phyloP scores from a whole-genome alignment of 192 early-diverging fungal genomes.

The Coemansia sp. region DNA sequence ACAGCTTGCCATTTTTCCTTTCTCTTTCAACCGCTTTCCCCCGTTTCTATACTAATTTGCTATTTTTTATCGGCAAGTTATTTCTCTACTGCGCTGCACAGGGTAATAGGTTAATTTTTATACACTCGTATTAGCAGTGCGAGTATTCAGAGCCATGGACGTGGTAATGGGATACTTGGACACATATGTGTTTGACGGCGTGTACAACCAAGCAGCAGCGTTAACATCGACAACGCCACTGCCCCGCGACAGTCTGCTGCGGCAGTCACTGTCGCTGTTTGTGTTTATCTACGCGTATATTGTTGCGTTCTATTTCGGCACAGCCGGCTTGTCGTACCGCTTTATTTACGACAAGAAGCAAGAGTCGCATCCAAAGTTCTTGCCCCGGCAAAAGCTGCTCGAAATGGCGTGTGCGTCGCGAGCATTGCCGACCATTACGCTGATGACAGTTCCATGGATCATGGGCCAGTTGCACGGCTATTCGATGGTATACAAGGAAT shows the following conservation, averaged over 20 bases:
- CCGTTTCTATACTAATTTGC: not conserved
- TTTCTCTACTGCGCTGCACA: not conserved
- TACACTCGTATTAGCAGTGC: too few relatives aligned
- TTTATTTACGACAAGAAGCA: slow-evolving; percentile 84
- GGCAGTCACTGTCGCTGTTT: slow-evolving; percentile 73
- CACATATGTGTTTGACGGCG: slow-evolving; percentile 60
- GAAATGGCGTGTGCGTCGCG: slow-evolving; percentile 79
- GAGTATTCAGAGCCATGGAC: slow-evolving; percentile 55
- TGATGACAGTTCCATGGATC: slow-evolving; percentile 90
- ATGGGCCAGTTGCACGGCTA: slow-evolving; percentile 86
- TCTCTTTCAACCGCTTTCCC: not conserved
- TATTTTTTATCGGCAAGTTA: not conserved
- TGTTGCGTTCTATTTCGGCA: slow-evolving; percentile 75
- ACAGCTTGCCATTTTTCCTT: too few relatives aligned
- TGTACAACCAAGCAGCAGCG: slow-evolving; percentile 57
- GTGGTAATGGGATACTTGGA: slow-evolving; percentile 61
- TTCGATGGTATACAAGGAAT: slow-evolving; percentile 76
- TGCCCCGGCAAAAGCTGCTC: slow-evolving; percentile 82
- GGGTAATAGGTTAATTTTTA: not conserved
- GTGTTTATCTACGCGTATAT: slow-evolving; percentile 70
- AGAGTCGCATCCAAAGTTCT: slow-evolving; percentile 91
- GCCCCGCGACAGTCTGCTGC: slow-evolving; percentile 62
- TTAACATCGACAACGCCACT: slow-evolving; percentile 43
- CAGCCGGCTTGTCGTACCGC: slow-evolving; percentile 75
- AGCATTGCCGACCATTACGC: slow-evolving; percentile 77